A percentile compares a stretch with the other conserved stretches of the same genome.
phyloP scores from a whole-genome alignment of 352 stramenopile genomes.

The Pythium apleroticum region DNA sequence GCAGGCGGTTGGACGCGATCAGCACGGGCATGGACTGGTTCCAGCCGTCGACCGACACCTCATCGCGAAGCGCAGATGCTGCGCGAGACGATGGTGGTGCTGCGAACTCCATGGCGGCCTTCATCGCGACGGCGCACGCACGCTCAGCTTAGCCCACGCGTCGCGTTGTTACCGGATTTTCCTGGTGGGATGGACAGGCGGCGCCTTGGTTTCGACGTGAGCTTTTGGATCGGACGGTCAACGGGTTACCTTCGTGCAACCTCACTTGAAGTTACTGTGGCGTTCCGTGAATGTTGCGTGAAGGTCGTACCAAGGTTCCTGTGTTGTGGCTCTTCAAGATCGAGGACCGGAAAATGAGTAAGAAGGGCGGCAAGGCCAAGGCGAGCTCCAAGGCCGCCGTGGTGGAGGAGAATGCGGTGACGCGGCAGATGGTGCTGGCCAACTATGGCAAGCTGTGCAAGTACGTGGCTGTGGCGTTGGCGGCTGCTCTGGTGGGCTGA shows the following conservation, averaged over 20 bases:
- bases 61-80: slow-evolving; percentile 9
- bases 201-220: slow-evolving; percentile 4
- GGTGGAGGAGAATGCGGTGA: slow-evolving; percentile 68
- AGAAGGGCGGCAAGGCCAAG: slow-evolving; percentile 45
- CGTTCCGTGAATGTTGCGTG: background rate
- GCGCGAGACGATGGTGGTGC: slow-evolving; percentile 4
- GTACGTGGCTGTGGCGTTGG: slow-evolving; percentile 24
- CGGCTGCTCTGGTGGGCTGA: background rate
- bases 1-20: slow-evolving; percentile 70
- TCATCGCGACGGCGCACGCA: slow-evolving; percentile 12
- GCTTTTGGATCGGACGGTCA: slow-evolving; percentile 1
- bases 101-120: slow-evolving; percentile 22
- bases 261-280: slow-evolving; percentile 8
- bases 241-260: slow-evolving; percentile 25
- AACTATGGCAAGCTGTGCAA: slow-evolving; percentile 85
- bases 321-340: slow-evolving; percentile 24
- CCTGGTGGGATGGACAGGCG: slow-evolving; percentile 18
- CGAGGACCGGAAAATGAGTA: slow-evolving; percentile 43
- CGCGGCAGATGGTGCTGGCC: slow-evolving; percentile 49
- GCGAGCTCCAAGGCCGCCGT: slow-evolving; percentile 50
- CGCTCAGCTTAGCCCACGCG: background rate
- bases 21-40: slow-evolving; percentile 60
- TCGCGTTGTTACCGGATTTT: background rate
- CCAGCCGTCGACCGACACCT: slow-evolving; percentile 37
- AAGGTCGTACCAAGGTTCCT: background rate